Base-by-base conservation (phyloP, 768 basidiomycete genomes). In the Leccinum sublutescens region DNA sequence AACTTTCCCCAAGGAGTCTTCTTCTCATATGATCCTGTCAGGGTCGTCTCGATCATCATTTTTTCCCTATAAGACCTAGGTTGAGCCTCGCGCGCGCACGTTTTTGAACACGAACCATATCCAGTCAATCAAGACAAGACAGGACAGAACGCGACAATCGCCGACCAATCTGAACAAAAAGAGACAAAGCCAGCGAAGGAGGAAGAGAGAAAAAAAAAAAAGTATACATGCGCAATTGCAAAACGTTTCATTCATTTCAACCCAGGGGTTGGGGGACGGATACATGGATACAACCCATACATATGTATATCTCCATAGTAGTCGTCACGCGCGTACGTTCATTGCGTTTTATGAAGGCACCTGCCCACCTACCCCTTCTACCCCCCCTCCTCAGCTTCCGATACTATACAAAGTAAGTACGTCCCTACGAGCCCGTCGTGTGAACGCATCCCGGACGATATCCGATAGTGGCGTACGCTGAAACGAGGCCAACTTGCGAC, bases 321-420 rank as follows among this genome's bases (percentile, higher is more conserved):
- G 12, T 34, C 55, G 56, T 52, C 66, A 40, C 45, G 47, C 45
- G 47, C 21, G 21, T 19, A 29, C 38, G 47, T 57, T 58, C 15
- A 57, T 21, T 21, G 12, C 45, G 36, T 45, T 51, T 56, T 50
- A 71, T 66, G 55, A 63, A 71, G 58, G 56, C 61, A 68, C 61
- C 49, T 23, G 19, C 14, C 17, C 5, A 33, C 31, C 27, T 17
- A 29, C 29, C 19, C 19, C 31, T 40, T 33, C 45, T 40, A 43
- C 29, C 29, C 29, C 29, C 11, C 43, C 43, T 45, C 43, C 43
- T 45, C 43, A 45, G 19, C 43, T 12, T 19, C 43, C 19, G 43
- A 45, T 45, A 45, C 19, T 33, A 33, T 33, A 12, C 43, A 21
- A 10, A 45, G n/a, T 43, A 45, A 19, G 43, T 45, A 45, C 43